Base-by-base conservation (phyloP, 176 grass and related monocot genomes). In the Ananas comosus region DNA sequence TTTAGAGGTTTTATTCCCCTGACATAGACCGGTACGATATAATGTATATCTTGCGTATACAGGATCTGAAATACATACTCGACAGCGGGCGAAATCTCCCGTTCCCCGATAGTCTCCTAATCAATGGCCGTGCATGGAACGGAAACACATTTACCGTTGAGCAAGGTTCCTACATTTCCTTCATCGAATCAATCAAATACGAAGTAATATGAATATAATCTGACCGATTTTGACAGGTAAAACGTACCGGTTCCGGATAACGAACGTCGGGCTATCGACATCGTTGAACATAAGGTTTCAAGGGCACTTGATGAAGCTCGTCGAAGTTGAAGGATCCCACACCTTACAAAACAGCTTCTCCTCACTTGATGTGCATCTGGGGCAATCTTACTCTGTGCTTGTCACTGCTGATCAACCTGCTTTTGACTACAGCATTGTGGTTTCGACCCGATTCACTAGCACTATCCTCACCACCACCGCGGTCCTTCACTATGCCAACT, bases 321-420 rank as follows among this genome's bases (percentile, higher is more conserved):
- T 97, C 13, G 93, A 97, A 68, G 89, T 92, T 10, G 93, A 97
- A 56, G 93, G 89, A 1, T 92, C 86, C 11, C 89, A 97, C 83
- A 90, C 86, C 11, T 33, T 92, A 75, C 89, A 92, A 79, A 87
- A 29, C 81, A 50, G 80, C 61, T 97, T 92, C 73, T 81, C 89
- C 5, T 90, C 89, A 23, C 86, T 92, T 1, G 93, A 97, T 63
- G 80, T 97, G 14, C 86, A 97, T 78, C 79, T 90, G 10, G 93
- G 93, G 12, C 93, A 97, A 80, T 97, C 93, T 13, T 92, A 90
- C 71, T 97, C 93, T 0, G 86, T 97, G 67, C 81, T 97, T 16
- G 53, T 97, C 70, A 87, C 89, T 3, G 86, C 88, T 4, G 74
- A 97, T 76, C 89, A 92, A 56, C 89, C 93, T 0, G 83, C 52